Evolutionary conservation across 1,139 yeast genomes (phyloP).

Genomic region (Candida anutae): DNA sequence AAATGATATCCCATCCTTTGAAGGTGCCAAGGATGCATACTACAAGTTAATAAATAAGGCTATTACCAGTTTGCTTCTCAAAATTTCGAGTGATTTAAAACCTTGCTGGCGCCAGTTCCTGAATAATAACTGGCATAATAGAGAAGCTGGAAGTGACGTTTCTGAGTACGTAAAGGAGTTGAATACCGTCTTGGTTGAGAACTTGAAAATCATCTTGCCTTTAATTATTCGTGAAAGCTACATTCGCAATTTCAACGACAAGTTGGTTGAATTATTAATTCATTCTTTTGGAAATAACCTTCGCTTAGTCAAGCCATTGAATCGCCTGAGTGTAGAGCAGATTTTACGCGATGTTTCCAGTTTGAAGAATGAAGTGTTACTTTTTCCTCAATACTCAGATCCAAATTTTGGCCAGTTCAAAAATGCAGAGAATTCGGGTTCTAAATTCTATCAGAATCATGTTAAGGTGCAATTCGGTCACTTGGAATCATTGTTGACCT

Average conservation of each 20-base stretch:
- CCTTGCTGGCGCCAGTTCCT: slow-evolving; percentile 81
- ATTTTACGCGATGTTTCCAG: slow-evolving; percentile 63
- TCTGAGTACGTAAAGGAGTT: slow-evolving; percentile 63
- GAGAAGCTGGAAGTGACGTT: slow-evolving; percentile 58
- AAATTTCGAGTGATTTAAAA: slow-evolving; percentile 55
- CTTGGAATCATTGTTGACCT: slow-evolving; percentile 58
- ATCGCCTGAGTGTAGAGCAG: slow-evolving; percentile 72
- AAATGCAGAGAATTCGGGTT: slow-evolving; percentile 8
- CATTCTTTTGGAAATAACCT: slow-evolving; percentile 53
- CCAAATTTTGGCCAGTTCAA: slow-evolving; percentile 18
- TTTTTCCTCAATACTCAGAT: slow-evolving; percentile 41
- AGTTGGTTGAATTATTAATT: slow-evolving; percentile 59
- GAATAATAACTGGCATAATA: slow-evolving; percentile 67
- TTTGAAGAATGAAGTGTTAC: slow-evolving; percentile 48
- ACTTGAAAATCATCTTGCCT: slow-evolving; percentile 45
- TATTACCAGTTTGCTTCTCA: slow-evolving; percentile 47
- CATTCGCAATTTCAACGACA: slow-evolving; percentile 66
- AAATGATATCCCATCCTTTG: slow-evolving; percentile 38
- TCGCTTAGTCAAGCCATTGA: slow-evolving; percentile 54
- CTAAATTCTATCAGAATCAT: slow-evolving; percentile 39
- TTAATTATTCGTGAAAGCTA: slow-evolving; percentile 65
- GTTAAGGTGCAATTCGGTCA: slow-evolving; percentile 44
- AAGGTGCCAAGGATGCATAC: slow-evolving; percentile 47
- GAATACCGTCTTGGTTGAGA: slow-evolving; percentile 35
- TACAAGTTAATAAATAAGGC: slow-evolving; percentile 53